These are phyloP conservation scores for Ascochyta pisi DNA, from an alignment of 2,329 filamentous ascomycete genomes.

Conservation along the genomic window DNA sequence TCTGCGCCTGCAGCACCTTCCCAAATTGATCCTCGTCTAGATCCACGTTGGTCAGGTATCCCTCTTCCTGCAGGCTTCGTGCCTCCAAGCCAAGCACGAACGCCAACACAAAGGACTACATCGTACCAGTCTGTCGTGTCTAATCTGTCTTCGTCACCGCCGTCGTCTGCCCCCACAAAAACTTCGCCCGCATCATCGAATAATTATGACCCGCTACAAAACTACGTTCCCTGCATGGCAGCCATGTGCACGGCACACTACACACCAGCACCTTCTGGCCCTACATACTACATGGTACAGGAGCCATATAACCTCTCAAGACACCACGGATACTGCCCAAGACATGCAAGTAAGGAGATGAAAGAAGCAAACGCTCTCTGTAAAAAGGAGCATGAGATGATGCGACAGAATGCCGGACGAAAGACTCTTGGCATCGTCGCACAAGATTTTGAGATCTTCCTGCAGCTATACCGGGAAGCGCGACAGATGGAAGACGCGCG, in stretches of 20 bases:
- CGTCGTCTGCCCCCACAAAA: constrained; percentile 21
- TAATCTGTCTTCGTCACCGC: constrained; percentile 24
- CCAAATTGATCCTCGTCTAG: constrained; percentile 18
- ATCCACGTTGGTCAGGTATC: constrained; percentile 24
- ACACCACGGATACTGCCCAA: constrained; percentile 37
- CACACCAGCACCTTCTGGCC: constrained; percentile 30
- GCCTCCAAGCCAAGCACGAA: constrained; percentile 15
- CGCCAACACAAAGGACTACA: constrained; percentile 20
- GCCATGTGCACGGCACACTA: constrained; percentile 36
- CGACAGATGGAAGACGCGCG: constrained; percentile 18
- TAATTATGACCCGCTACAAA: constrained; percentile 40
- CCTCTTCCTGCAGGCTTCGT: constrained; percentile 26
- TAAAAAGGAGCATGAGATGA: constrained; percentile 36
- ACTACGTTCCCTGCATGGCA: constrained; percentile 42
- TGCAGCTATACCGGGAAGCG: constrained; percentile 25
- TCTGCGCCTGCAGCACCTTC: constrained; percentile 17
- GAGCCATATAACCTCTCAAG: constrained; percentile 36
- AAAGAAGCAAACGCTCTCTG: constrained; percentile 31
- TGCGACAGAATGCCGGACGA: constrained; percentile 44
- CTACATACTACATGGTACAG: constrained; percentile 38
- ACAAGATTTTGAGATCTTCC: constrained; percentile 36
- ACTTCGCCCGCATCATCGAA: constrained; percentile 14
- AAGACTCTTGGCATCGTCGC: constrained; percentile 40
- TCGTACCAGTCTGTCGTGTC: constrained; percentile 33
- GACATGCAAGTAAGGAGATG: constrained; percentile 38